Evolutionary conservation across 257 asterid species (phyloP), one percentile per base, ranked within the genome.

Genomic region (Scutellaria galericulata): DNA sequence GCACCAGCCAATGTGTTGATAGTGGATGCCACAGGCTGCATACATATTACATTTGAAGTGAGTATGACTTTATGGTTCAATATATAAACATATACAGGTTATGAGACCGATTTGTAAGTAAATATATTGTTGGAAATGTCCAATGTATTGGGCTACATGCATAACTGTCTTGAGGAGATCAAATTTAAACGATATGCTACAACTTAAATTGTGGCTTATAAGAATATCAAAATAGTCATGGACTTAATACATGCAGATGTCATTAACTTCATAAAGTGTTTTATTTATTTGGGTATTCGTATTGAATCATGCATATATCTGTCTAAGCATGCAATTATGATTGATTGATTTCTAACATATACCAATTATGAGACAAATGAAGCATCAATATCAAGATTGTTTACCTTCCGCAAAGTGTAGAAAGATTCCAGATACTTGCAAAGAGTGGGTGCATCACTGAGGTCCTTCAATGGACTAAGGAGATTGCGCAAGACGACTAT

Each of bases 1-100:
- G 89, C 86, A 13, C 86, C 89, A 0, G 89, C 86, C 71, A 84
- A 77, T 39, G 86, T 84, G 78, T 84, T 84, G 81, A 84, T 84
- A 12, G 89, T 84, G 47, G 89, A 79, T 31, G 89, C 89, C 62
- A 84, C 86, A 8, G 89, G 89, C 89, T 84, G 81, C 74, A 51
- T 5, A 71, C 70, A 14, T 53, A 7, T 31, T 31, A 27, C 13
- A 51, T 64, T 77, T 12, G 27, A 75, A 48, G 57, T 68, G 41
- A 77, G 74, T 27, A 50, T 7, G 3, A 15, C 10, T 50, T 62
- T 53, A 58, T 6, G 7, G 44, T 35, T 7, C 46, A 35, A 41
- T 11, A 35, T 7, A 48, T 13, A 58, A 3, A 27, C 54, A 15
- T 57, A 56, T 56, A 57, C 12, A 0, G 7, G 7, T 46, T 58